Percentiles rank a stretch among this genome's conserved stretches.
Conservation (phyloP, 495 filamentous ascomycete species). For the Cladorrhinum samala region DNA sequence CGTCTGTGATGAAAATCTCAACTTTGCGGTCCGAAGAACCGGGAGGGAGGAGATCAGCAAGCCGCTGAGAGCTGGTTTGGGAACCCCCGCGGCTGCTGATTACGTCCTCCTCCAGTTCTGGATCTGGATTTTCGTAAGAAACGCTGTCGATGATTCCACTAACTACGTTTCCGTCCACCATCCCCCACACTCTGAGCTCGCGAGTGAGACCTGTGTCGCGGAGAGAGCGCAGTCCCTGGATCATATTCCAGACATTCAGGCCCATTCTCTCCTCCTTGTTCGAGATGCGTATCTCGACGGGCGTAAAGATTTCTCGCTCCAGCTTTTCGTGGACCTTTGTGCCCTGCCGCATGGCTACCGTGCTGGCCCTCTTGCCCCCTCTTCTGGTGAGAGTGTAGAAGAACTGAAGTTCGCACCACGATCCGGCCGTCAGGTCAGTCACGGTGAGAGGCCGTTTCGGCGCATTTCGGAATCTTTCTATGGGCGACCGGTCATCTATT, state of each 20-base stretch:
- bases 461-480: conserved; percentile 68
- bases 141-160: conserved; percentile 89
- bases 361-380: conserved; percentile 62
- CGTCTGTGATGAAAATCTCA: conserved; percentile 73
- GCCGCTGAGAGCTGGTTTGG: conserved; percentile 6
- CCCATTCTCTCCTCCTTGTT: conserved; percentile 80
- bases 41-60: conserved; percentile 27
- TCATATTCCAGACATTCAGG: conserved; percentile 83
- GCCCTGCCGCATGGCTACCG: conserved; percentile 77
- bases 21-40: conserved; percentile 62
- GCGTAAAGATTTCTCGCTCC: conserved; percentile 76
- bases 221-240: conserved; percentile 74
- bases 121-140: conserved; percentile 68
- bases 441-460: conserved; percentile 82
- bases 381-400: conserved; percentile 73
- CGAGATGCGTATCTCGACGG: conserved; percentile 62
- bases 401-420: conserved; percentile 96
- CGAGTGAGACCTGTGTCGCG: conserved; percentile 74
- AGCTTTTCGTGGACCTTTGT: conserved; percentile 71
- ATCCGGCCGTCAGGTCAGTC: conserved; percentile 76
- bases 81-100: conserved; percentile 25
- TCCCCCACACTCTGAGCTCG: conserved; percentile 90
- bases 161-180: conserved; percentile 73
- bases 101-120: conserved; percentile 54
- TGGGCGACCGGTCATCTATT: conserved; percentile 34